Conservation (phyloP, 129 eudicot genomes). For the Escallonia rubra region DNA sequence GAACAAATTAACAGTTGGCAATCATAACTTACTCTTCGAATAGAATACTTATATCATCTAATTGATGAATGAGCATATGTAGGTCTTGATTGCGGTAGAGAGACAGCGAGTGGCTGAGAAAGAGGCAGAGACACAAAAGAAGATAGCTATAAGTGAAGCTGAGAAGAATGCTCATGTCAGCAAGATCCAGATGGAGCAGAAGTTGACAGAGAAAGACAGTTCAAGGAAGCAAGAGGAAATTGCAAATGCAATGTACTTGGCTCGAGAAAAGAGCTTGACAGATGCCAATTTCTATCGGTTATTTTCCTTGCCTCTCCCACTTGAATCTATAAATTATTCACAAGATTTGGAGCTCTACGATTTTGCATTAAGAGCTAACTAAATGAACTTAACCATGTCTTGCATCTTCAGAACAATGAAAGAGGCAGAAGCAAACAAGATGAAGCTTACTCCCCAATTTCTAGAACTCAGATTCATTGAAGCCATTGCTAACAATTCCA, state of each 20-base stretch:
- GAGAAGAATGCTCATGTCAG: constrained; percentile 85
- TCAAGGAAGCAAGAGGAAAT: constrained; percentile 78
- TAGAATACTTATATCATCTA: too few species aligned
- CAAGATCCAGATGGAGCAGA: constrained; percentile 88
- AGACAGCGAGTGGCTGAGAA: constrained; percentile 89
- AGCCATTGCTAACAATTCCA: constrained; percentile 76
- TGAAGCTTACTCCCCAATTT: constrained; percentile 79
- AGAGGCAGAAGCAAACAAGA: constrained; percentile 91
- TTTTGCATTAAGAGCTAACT: neutral
- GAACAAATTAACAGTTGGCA: too few species aligned
- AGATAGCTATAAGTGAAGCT: constrained; percentile 89
- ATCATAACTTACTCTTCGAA: too few species aligned
- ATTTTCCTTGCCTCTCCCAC: constrained; percentile 2
- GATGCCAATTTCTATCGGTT: constrained; percentile 85
- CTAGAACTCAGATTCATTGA: constrained; percentile 77
- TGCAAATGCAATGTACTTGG: constrained; percentile 73
- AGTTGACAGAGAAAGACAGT: constrained; percentile 80
- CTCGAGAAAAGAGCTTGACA: constrained; percentile 88
- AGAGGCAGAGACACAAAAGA: constrained; percentile 96
- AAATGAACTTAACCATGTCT: neutral
- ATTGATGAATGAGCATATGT: neutral
- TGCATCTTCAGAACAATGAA: constrained; percentile 54
- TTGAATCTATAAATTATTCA: neutral
- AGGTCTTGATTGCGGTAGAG: constrained; percentile 87
- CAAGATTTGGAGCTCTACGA: neutral